These are phyloP conservation scores for Saccharum officinarum DNA, from an alignment of 176 grass and related monocot species.

Conservation along the genomic window DNA sequence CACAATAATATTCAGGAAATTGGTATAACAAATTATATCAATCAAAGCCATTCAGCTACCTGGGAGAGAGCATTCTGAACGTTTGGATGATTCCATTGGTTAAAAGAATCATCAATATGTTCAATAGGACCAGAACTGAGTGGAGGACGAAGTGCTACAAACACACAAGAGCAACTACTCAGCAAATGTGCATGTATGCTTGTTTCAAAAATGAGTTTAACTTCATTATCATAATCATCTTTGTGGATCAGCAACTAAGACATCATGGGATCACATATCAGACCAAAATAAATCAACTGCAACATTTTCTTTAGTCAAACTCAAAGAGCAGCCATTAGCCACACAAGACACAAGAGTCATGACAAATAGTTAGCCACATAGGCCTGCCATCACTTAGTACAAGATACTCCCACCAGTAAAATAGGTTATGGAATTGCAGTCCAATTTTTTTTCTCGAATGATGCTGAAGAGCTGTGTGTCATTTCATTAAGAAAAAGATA, in stretches of 20 bases:
- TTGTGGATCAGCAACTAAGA: background rate
- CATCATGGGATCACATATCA: background rate
- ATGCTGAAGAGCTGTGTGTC: background rate
- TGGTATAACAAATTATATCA: slow-evolving; percentile 28
- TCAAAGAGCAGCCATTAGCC: background rate
- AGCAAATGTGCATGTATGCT: background rate
- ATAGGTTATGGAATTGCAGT: background rate
- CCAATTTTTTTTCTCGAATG: background rate
- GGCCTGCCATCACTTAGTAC: slow-evolving; percentile 13
- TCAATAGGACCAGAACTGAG: slow-evolving; percentile 45
- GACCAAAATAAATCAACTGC: slow-evolving; percentile 1
- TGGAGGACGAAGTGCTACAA: slow-evolving; percentile 82
- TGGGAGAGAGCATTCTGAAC: slow-evolving; percentile 84
- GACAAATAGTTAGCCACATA: background rate
- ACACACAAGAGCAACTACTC: slow-evolving; percentile 33
- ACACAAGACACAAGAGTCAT: background rate
- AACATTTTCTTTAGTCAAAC: background rate
- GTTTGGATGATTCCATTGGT: slow-evolving; percentile 78
- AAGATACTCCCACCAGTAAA: slow-evolving; percentile 14
- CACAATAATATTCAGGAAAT: slow-evolving; percentile 43
- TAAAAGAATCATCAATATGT: slow-evolving; percentile 86
- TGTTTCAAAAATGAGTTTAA: background rate
- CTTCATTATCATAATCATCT: background rate
- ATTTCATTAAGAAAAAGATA: background rate
- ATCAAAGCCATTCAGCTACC: slow-evolving; percentile 47